Conservation (phyloP, 2,329 filamentous ascomycete genomes). For the Thielaviopsis ethacetica region DNA sequence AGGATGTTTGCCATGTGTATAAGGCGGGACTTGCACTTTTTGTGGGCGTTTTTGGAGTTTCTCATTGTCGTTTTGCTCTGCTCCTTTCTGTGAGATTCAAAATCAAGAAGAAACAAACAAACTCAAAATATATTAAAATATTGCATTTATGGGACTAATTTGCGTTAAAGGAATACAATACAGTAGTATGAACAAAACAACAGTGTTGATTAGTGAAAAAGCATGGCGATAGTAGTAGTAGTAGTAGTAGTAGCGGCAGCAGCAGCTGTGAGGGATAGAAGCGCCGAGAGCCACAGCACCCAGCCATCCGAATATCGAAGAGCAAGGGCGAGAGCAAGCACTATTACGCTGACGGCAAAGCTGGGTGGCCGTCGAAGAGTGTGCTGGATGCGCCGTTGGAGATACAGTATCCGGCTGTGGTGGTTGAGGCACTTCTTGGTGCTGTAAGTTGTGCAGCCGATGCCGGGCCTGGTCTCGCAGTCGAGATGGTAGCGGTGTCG, state of each 20-base stretch:
- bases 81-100: conserved; percentile 8
- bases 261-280: too few relatives aligned
- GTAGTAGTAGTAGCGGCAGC: too few relatives aligned
- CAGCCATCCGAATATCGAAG: too few relatives aligned
- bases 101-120: conserved; percentile 2
- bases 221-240: too few relatives aligned
- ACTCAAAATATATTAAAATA: not conserved
- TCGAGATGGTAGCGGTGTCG: conserved; percentile 42
- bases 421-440: conserved; percentile 31
- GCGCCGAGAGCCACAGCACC: too few relatives aligned
- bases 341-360: too few relatives aligned
- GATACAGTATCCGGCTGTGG: conserved; percentile 12
- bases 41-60: conserved; percentile 12
- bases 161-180: too few relatives aligned
- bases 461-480: conserved; percentile 39
- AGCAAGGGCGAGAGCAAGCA: too few relatives aligned
- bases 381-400: not conserved
- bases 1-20: not conserved
- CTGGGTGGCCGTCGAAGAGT: not conserved
- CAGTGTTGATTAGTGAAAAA: too few relatives aligned
- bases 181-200: too few relatives aligned
- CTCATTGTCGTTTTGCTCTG: conserved; percentile 10
- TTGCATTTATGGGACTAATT: not conserved
- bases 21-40: conserved; percentile 10
- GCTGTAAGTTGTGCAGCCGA: conserved; percentile 39